phyloP scores from a whole-genome alignment of 2,329 filamentous ascomycete genomes.

The Sarocladium kiliense region DNA sequence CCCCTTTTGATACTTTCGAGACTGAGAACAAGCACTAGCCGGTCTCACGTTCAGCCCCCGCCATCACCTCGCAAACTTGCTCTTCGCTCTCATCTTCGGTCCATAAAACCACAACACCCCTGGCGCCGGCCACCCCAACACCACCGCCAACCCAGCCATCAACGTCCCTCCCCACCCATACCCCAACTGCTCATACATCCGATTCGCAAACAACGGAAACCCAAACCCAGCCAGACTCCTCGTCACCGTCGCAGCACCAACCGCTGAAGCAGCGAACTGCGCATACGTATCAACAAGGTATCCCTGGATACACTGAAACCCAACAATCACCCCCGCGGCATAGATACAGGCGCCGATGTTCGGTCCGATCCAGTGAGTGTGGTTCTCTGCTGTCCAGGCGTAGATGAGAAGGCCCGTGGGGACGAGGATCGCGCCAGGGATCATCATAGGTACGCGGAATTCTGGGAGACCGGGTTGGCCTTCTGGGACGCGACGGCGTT shows the following conservation, averaged over 20 bases:
- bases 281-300: conserved; percentile 43
- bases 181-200: conserved; percentile 36
- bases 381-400: conserved; percentile 38
- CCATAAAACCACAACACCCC: conserved; percentile 56
- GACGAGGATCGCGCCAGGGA: conserved; percentile 33
- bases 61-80: not conserved
- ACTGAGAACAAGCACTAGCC: too few species aligned
- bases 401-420: conserved; percentile 40
- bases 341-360: conserved; percentile 37
- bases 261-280: conserved; percentile 39
- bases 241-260: conserved; percentile 38
- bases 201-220: conserved; percentile 45
- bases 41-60: too few species aligned
- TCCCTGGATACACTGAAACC: conserved; percentile 48
- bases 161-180: conserved; percentile 37
- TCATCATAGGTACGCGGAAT: conserved; percentile 36
- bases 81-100: conserved; percentile 9
- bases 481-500: conserved; percentile 21
- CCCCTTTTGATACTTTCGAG: too few species aligned
- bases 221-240: conserved; percentile 45
- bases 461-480: conserved; percentile 32
- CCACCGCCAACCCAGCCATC: conserved; percentile 36
- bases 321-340: conserved; percentile 35
- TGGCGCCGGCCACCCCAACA: conserved; percentile 42
- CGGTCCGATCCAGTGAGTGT: conserved; percentile 40